These are phyloP conservation scores for Apophysomyces trapeziformis DNA, from an alignment of 371 early-diverging fungal genomes.

Conservation along the genomic window DNA sequence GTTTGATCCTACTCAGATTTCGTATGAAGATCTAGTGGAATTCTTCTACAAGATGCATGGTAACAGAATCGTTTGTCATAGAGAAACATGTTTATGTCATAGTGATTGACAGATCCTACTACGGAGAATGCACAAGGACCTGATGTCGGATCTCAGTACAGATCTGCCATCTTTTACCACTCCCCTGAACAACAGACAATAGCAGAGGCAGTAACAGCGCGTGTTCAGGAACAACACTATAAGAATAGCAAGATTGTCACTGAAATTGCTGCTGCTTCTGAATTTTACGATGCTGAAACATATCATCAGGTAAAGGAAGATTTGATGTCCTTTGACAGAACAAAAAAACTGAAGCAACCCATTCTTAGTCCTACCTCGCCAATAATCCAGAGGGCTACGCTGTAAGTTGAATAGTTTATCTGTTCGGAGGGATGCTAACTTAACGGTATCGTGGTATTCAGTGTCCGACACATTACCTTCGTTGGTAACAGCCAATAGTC, in stretches of 20 bases:
- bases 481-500: constrained; percentile 33
- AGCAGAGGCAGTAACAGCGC: constrained; percentile 72
- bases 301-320: constrained; percentile 73
- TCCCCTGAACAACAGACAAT: constrained; percentile 67
- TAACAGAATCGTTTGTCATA: constrained; percentile 7
- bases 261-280: constrained; percentile 64
- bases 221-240: constrained; percentile 65
- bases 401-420: constrained; percentile 19
- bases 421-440: not conserved
- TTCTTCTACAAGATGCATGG: constrained; percentile 89
- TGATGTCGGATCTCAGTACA: constrained; percentile 52
- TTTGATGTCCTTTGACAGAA: not conserved
- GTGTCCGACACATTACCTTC: constrained; percentile 56
- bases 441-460: constrained; percentile 23
- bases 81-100: not conserved
- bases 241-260: constrained; percentile 65
- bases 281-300: constrained; percentile 85
- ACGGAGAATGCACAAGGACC: constrained; percentile 50
- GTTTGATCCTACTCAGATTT: constrained; percentile 70
- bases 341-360: not conserved
- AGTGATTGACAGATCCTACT: constrained; percentile 45
- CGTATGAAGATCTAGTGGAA: constrained; percentile 69
- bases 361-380: constrained; percentile 62
- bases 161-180: constrained; percentile 88
- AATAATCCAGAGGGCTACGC: constrained; percentile 55